These are phyloP conservation scores for Schizochytrium sp. DNA, from an alignment of 108 stramenopile species.

Conservation along the genomic window DNA sequence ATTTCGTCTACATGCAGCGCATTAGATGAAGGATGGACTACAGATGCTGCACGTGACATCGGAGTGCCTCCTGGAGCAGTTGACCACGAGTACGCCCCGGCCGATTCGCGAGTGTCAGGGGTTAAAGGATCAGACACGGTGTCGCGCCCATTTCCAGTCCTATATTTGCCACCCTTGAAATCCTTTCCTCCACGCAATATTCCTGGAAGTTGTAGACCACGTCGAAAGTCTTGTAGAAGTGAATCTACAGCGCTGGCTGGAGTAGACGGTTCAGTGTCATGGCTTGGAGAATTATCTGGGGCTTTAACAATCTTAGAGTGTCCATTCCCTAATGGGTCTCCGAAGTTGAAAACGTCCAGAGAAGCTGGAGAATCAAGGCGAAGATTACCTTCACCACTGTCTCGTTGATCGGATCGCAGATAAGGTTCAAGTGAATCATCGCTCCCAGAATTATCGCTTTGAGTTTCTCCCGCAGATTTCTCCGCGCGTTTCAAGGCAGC, in stretches of 20 bases:
- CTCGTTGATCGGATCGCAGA: too few species aligned
- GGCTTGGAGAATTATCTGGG: not conserved
- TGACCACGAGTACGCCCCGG: constrained; percentile 14
- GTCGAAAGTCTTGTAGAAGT: not conserved
- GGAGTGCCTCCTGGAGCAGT: not conserved
- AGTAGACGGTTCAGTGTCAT: not conserved
- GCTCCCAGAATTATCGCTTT: too few species aligned
- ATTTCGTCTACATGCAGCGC: not conserved
- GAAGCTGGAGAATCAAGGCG: too few species aligned
- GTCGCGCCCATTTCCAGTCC: not conserved
- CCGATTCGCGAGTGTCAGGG: not conserved
- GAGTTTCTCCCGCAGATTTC: too few species aligned
- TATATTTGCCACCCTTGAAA: not conserved
- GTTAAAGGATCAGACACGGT: not conserved
- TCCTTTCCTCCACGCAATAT: not conserved
- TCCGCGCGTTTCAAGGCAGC: too few species aligned
- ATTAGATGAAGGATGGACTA: too few species aligned
- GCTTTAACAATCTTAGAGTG: not conserved
- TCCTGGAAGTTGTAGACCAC: not conserved
- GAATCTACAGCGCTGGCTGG: not conserved
- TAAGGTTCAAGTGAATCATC: too few species aligned
- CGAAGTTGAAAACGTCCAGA: too few species aligned
- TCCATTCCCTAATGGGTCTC: not conserved
- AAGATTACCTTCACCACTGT: too few species aligned
- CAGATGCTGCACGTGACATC: too few species aligned